Base-by-base conservation (phyloP, 2,329 filamentous ascomycete species). In the Penicillium digitatum region DNA sequence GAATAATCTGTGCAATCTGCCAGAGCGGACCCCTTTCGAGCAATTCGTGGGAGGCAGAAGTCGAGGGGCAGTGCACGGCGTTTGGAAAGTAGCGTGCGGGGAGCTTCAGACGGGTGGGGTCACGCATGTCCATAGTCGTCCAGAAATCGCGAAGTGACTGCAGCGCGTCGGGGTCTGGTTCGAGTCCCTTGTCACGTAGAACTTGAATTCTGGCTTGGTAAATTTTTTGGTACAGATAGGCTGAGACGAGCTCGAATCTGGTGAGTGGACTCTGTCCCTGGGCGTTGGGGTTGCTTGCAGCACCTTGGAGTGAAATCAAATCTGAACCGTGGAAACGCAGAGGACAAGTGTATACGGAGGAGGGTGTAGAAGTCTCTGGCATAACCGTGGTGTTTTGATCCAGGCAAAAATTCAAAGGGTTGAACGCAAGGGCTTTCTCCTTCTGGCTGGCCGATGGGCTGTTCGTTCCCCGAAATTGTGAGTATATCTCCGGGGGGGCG, bases 161-260 rank as follows among this genome's bases (percentile, higher is more conserved):
- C 18, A 20, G 18, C 1, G 9, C 6, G 7, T 42, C 29, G 6
- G 10, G 12, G 14, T 43, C 11, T 26, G 45, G 27, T 20, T 22
- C 14, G 3, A 29, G 1, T 5, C 37, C 27, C 10, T 14, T 24
- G 2, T 12, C 10, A 20, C 18, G 18, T 1, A 48, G 6, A 16
- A 26, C 5, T 9, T 42, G 11, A 7, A 53, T 10, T n/a, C 29
- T 29, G 12, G 29, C 51, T 20, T 53, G 35, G 3, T 53, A 53
- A 4, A 53, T 48, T 0, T 29, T n/a, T 18, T 53, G 44, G 11
- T 34, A 42, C 3, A 53, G 37, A 20, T 29, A 53, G 26, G 51
- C 51, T 2, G 51, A 42, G 14, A 53, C 9, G n/a, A 47, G n/a
- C 51, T 48, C 51, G 29, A 53, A 53, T 3, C 37, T 49, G 18